phyloP scores from a whole-genome alignment of 78 protist species.

The Monosiga brevicollis region DNA sequence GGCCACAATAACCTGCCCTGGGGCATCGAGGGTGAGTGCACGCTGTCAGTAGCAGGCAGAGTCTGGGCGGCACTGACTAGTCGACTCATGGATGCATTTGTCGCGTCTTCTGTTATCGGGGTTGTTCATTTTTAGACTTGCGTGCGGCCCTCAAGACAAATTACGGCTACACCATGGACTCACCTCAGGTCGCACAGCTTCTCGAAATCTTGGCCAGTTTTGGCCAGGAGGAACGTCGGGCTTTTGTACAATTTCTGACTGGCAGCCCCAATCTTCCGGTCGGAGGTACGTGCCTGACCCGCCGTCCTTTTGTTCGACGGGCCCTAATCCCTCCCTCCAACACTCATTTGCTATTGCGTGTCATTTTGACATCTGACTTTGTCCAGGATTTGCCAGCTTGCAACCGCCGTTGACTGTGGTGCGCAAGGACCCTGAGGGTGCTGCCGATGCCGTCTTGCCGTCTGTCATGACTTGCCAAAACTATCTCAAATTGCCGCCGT shows the following conservation, averaged over 20 bases:
- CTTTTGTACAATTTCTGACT: conserved; percentile 55
- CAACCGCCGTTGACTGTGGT: conserved; percentile 66
- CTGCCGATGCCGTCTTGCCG: conserved; percentile 45
- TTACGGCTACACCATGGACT: conserved; percentile 27
- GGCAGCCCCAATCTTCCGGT: conserved; percentile 64
- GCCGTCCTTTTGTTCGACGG: too few relatives aligned
- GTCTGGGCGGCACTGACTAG: too few relatives aligned
- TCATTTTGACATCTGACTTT: too few relatives aligned
- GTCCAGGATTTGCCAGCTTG: conserved; percentile 7
- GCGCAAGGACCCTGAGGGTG: conserved; percentile 12
- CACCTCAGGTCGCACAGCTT: conserved; percentile 17
- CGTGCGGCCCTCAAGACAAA: conserved; percentile 5
- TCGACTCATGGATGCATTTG: background rate
- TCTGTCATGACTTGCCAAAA: conserved; percentile 69
- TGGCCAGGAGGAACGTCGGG: background rate
- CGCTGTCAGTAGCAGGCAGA: too few relatives aligned
- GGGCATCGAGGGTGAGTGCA: too few relatives aligned
- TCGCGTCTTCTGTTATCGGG: background rate
- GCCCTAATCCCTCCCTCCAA: too few relatives aligned
- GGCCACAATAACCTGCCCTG: too few relatives aligned
- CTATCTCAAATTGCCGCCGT: conserved; percentile 69
- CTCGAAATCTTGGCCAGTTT: conserved; percentile 30
- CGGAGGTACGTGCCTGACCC: conserved; percentile 67
- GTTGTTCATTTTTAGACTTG: conserved; percentile 2
- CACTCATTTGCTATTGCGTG: too few relatives aligned